Base-by-base conservation (phyloP, 306 rosid species). In the Mucuna pruriens region DNA sequence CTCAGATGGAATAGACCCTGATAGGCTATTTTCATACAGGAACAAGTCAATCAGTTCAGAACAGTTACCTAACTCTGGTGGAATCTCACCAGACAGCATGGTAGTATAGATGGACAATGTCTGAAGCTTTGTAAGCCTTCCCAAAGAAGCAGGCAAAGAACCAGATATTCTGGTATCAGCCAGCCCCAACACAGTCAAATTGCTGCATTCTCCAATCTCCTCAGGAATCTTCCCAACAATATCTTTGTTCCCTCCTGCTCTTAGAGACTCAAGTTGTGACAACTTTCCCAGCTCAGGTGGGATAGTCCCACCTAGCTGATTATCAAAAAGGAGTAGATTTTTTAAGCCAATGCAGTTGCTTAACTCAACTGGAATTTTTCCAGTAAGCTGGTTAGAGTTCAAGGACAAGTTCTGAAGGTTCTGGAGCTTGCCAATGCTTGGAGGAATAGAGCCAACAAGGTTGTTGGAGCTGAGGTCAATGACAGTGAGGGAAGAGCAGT, bases 71-170 rank as follows among this genome's bases (percentile, higher is more conserved):
- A 93, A 70, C 76, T 90, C 97, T 0, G 85, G 52, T n/a, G 99
- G 99, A 49, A 95, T 95, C 51, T 91, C 99, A 64, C 98, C 96
- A 42, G 97, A 93, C 51, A 93, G 29, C 99, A 93, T 93, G 7
- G 99, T 90, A 25, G 98, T 95, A 77, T 95, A 95, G 39, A 95
- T 89, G 8, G 97, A 93, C 86, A 95, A 60, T 15, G 92, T 91
- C 64, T 87, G 91, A 85, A 95, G 96, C 85, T 82, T 91, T 3
- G 42, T 77, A 9, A 95, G 92, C 61, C n/a, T 55, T 7, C 98
- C 98, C 77, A 95, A 79, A 13, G 99, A 93, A 71, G 80, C 87
- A 42, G 99, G 97, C 74, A 95, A 85, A 67, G 87, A 79, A 16
- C 98, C 96, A 7, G 97, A 90, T 25, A 95, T 74, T 54, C 89